These are phyloP conservation scores for Calocybe indica DNA, from an alignment of 768 basidiomycete species.

Conservation along the genomic window DNA sequence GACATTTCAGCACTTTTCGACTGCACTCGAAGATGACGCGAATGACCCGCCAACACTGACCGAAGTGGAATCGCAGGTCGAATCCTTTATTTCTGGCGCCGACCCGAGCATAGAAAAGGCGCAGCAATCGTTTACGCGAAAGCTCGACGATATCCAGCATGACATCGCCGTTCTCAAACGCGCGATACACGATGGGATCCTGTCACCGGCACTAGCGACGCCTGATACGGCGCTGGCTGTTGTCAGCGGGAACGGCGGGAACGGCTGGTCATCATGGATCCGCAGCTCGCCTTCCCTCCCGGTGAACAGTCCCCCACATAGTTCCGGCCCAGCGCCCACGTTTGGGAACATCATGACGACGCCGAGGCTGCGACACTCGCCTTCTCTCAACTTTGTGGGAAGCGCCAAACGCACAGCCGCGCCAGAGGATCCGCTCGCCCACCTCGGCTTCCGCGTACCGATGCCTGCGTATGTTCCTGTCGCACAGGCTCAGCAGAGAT, in stretches of 20 bases:
- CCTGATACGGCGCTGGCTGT: conserved; percentile 2
- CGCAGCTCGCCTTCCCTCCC: conserved; percentile 33
- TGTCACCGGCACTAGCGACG: conserved; percentile 5
- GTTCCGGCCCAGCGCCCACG: conserved; percentile 37
- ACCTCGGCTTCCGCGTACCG: conserved; percentile 48
- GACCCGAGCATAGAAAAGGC: conserved; percentile 43
- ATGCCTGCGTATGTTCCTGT: conserved; percentile 42
- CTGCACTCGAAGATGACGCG: conserved; percentile 7
- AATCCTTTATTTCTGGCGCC: conserved; percentile 49
- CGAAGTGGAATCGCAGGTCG: conserved; percentile 45
- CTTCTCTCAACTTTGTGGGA: conserved; percentile 28
- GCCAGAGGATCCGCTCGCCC: conserved; percentile 32
- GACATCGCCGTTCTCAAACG: conserved; percentile 69
- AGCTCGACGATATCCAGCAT: conserved; percentile 69
- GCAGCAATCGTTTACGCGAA: conserved; percentile 41
- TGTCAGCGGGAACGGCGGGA: conserved; percentile 12
- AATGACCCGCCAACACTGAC: conserved; percentile 16
- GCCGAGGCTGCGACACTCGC: conserved; percentile 47
- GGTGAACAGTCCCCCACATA: conserved; percentile 27
- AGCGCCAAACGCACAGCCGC: conserved; percentile 1
- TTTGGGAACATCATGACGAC: conserved; percentile 71
- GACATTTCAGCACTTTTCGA: not conserved
- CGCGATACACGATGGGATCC: conserved; percentile 39
- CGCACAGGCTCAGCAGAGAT: conserved; percentile 19
- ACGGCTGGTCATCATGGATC: conserved; percentile 55